Evolutionary conservation across 441 rosid genomes (phyloP), one percentile per base, ranked within the genome.

Genomic region (Erodium moschatum): DNA sequence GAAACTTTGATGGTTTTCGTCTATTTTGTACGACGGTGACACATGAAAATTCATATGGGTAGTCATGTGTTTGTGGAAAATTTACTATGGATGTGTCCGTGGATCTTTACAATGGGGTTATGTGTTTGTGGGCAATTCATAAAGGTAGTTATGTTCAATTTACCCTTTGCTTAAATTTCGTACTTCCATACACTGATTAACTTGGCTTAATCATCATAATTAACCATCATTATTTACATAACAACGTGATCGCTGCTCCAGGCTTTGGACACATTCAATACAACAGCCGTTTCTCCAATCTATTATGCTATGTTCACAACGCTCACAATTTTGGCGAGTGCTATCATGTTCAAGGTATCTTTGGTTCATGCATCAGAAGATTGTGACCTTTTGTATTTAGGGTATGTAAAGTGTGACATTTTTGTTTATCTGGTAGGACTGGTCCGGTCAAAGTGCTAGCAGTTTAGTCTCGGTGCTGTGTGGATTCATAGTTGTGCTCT

Each of bases 241-340:
- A 24, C 27, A 24, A 24, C 27, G 27, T 24, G 27, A 24, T 24
- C 50, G 10, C 10, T 46, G 52, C 3, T 46, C 52, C 62, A 56
- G 62, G 62, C 62, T 1, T 19, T 56, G 19, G 62, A 56, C 24
- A 56, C 62, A 12, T 56, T 56, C 62, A 56, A 56, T 16, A 56
- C 62, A 19, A 8, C 62, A 15, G 62, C 15, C 15, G 62, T 56
- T 56, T 56, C 62, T 15, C 62, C 62, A 13, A 56, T 16, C 62
- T 56, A 56, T 56, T 56, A 56, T 16, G 62, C 62, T 8, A 56
- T 56, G 62, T 56, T 56, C 62, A 56, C 62, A 56, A 15, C 62
- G 7, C 24, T 56, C 62, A 56, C 62, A 56, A 56, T 56, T 56
- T 6, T 56, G 15, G 4, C 62, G 6, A 56, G 62, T 16, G 19